Conservation (phyloP, 768 basidiomycete species). For the Trichaptum fuscoviolaceum region DNA sequence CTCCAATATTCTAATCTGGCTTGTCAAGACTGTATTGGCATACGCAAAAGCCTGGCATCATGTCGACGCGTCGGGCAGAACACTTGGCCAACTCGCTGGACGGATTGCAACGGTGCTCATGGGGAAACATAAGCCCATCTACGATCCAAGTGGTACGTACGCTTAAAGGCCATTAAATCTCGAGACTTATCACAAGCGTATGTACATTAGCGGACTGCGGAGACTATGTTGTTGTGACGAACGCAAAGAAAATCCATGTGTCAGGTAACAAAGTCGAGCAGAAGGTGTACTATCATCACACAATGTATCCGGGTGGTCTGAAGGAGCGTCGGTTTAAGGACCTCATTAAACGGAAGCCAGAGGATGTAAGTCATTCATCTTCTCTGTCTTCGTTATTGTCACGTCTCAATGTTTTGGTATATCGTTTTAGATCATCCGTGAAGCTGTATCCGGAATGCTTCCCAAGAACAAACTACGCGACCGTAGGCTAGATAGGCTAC, state of each 20-base stretch:
- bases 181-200: neutral
- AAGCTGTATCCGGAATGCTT: conserved; percentile 97
- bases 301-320: conserved; percentile 90
- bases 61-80: conserved; percentile 82
- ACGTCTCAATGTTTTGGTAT: neutral
- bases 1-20: conserved; percentile 2
- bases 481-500: conserved; percentile 78
- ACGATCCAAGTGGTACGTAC: conserved; percentile 78
- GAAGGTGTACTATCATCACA: conserved; percentile 81
- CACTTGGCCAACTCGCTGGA: conserved; percentile 93
- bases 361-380: conserved; percentile 59
- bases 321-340: conserved; percentile 84
- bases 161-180: neutral
- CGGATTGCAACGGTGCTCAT: conserved; percentile 93
- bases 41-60: conserved; percentile 97
- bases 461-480: conserved; percentile 97
- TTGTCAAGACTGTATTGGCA: conserved; percentile 80
- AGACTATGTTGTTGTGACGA: conserved; percentile 96
- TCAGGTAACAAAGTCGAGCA: conserved; percentile 89
- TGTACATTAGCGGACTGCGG: conserved; percentile 81
- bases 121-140: conserved; percentile 99
- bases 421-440: conserved; percentile 73
- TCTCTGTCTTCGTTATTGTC: conserved; percentile 6
- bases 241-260: conserved; percentile 76
- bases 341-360: conserved; percentile 83